Base-by-base conservation (phyloP, 2,329 filamentous ascomycete species). In the Aspergillus neoniger region DNA sequence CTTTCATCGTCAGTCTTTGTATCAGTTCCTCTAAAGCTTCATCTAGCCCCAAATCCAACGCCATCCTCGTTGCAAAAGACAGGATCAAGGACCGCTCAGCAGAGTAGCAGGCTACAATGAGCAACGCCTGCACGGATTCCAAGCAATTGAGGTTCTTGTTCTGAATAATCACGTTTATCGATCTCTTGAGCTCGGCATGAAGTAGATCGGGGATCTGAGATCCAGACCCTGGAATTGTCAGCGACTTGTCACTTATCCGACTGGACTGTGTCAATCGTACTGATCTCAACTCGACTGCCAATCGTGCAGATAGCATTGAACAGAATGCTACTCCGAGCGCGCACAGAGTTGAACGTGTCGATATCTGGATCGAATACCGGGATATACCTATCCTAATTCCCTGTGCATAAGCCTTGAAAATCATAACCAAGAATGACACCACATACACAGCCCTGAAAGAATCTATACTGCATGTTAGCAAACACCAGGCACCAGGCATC, bases 281-380 rank as follows among this genome's bases (percentile, higher is more conserved):
- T 70, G 5, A 63, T 66, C 14, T 74, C 65, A 2, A 81, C 78
- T 12, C 82, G 79, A 63, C 81, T 83, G 2, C 83, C 83, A 23
- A 84, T 78, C 1, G 81, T 80, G 58, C 83, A 81, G 7, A 85
- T 82, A 1, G 79, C 76, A 63, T 83, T 81, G 51, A 85, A 80
- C 0, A 86, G 72, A 15, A 85, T 77, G 3, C 77, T 76, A 57
- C 81, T 85, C 12, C 83, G 75, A 8, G 71, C 67, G 15, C 79
- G 73, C 2, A 85, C 75, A 0, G 79, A 80, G 0, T 76, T 67
- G 52, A 83, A 77, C 0, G 78, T 80, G 61, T 85, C 83, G 38
- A 75, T 69, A 14, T 64, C 63, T 15, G 77, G 74, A 55, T 81
- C 81, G 51, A 83, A 83, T 2, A 83, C 76, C 0, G 81, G 81